Evolutionary conservation across 1,139 yeast genomes (phyloP), one percentile per base, ranked within the genome.

Genomic region (Sugiyamaella grinbergsii): DNA sequence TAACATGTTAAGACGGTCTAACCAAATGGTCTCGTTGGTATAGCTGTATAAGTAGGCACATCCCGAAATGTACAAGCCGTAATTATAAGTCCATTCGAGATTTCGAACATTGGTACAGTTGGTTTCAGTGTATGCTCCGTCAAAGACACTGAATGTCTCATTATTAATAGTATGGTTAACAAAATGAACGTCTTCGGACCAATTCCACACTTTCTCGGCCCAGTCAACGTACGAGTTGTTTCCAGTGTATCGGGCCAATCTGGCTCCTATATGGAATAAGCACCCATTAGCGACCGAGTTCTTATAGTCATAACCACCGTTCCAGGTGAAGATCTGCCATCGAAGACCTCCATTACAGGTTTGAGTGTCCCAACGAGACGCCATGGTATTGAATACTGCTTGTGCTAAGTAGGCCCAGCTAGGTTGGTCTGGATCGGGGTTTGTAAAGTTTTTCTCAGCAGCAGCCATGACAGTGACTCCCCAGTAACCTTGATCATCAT

Each of bases 401-500:
- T 84, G 88, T 1, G 90, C 80, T 59, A 85, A 72, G 29, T 80
- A 75, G 31, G 83, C 72, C 94, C 95, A 86, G 52, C 80, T 71
- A 49, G 83, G 83, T 42, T 69, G 61, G 51, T 68, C 71, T 18
- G 70, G 69, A 20, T 71, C 72, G 1, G 94, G 93, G 58, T 81
- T 78, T 15, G 84, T 72, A 66, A 85, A 85, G 70, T 86, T 86
- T 65, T 81, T 75, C 66, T 89, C 96, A 2, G 91, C 85, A 0
- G 96, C 96, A 26, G 78, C 82, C 82, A 89, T 82, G 3, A 78
- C 93, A 0, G 93, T 82, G 50, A 89, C 72, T 0, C 91, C 96
- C 96, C 96, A 89, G 58, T 88, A 84, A 0, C 88, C 95, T 70
- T 88, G 95, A 74, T 89, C 96, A 73, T 89, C 96, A 63, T 89